phyloP scores from a whole-genome alignment of 208 protist genomes.

The Acanthamoeba sp. region DNA sequence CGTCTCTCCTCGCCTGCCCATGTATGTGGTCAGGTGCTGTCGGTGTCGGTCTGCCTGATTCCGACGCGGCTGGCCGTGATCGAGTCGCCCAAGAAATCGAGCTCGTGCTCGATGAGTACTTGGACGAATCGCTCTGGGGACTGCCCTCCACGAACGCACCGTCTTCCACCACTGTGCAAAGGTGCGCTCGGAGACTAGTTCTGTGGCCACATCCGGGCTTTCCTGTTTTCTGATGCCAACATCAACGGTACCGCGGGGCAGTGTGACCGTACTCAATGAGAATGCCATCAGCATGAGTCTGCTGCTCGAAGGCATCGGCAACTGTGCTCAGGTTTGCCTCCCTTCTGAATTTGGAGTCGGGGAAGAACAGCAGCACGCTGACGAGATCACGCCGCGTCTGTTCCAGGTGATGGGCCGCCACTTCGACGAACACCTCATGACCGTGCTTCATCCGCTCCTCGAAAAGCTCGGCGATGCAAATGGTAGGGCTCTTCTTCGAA shows the following conservation, averaged over 20 bases:
- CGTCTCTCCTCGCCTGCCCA: not conserved
- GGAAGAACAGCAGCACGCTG: not conserved
- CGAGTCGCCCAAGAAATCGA: not conserved
- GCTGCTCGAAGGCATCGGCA: slow-evolving; percentile 35
- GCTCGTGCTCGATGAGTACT: slow-evolving; percentile 63
- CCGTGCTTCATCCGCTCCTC: slow-evolving; percentile 54
- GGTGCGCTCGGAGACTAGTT: too few relatives aligned
- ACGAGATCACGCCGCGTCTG: not conserved
- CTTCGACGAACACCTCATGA: slow-evolving; percentile 57
- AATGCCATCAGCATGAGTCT: slow-evolving; percentile 47
- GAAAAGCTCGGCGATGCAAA: slow-evolving; percentile 57
- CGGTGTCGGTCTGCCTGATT: not conserved
- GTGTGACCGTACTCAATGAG: slow-evolving; percentile 37
- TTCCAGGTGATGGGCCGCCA: not conserved
- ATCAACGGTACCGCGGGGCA: too few relatives aligned
- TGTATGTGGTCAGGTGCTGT: not conserved
- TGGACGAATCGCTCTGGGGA: slow-evolving; percentile 9
- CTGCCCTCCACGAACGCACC: not conserved
- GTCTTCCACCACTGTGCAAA: not conserved
- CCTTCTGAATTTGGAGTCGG: not conserved
- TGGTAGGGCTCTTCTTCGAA: not conserved
- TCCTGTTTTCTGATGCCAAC: too few relatives aligned
- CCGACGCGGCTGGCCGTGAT: not conserved
- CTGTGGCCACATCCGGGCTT: too few relatives aligned
- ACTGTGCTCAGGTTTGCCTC: slow-evolving; percentile 14